Conservation (phyloP, 306 rosid species). For the Arachis hypogaea region DNA sequence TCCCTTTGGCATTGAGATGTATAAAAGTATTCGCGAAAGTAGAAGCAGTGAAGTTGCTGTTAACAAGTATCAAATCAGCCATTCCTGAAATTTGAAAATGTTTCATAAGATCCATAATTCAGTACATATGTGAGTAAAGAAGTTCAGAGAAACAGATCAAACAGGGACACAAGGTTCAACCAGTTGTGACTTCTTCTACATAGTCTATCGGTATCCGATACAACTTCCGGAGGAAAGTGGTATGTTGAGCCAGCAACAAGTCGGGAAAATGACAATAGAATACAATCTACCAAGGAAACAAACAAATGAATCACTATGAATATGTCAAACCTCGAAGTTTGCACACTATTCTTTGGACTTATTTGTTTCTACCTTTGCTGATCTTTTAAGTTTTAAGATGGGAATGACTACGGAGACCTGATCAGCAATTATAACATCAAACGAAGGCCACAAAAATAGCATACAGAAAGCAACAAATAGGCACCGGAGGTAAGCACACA, state of each 20-base stretch:
- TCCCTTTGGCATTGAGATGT: conserved; percentile 64
- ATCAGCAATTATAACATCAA: conserved; percentile 82
- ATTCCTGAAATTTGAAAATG: conserved; percentile 59
- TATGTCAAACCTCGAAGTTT: conserved; percentile 8
- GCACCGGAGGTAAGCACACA: conserved; percentile 89
- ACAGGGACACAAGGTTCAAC: conserved; percentile 47
- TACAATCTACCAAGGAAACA: conserved; percentile 62
- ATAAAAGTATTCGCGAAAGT: conserved; percentile 84
- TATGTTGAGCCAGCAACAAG: conserved; percentile 83
- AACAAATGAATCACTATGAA: conserved; percentile 28
- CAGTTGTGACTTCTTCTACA: conserved; percentile 80
- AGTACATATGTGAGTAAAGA: conserved; percentile 1
- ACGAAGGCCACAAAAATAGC: conserved; percentile 73
- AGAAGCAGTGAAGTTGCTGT: conserved; percentile 87
- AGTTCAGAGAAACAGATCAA: conserved; percentile 27
- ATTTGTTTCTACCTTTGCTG: conserved; percentile 60
- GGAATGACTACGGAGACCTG: conserved; percentile 93
- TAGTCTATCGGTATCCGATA: conserved; percentile 85
- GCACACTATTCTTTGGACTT: background rate
- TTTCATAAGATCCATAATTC: conserved; percentile 27
- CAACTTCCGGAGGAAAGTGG: conserved; percentile 73
- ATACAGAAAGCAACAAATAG: conserved; percentile 85
- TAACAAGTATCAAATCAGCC: conserved; percentile 88
- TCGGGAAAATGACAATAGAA: conserved; percentile 98
- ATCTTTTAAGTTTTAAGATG: conserved; percentile 69